These are phyloP conservation scores for Papiliotrema terrestris DNA, from an alignment of 1,284 basidiomycete genomes.

Conservation along the genomic window DNA sequence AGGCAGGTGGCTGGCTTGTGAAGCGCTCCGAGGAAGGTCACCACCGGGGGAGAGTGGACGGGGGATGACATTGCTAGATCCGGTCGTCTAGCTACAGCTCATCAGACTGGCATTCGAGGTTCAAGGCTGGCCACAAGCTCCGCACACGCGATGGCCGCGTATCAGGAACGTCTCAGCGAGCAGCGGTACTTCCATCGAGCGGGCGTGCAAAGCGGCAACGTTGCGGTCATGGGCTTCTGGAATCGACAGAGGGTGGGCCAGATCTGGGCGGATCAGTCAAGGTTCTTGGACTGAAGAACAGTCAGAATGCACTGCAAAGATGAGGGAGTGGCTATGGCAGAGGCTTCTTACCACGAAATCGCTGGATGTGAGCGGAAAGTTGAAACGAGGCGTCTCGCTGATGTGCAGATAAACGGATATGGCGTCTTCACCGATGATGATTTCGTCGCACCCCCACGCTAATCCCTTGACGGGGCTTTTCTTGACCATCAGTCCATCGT, in stretches of 20 bases:
- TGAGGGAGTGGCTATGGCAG: slow-evolving; percentile 1
- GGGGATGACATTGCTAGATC: slow-evolving; percentile 22
- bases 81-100: no score
- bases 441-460: slow-evolving; percentile 5
- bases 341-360: not conserved
- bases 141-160: slow-evolving; percentile 3
- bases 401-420: slow-evolving; percentile 5
- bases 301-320: not conserved
- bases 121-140: slow-evolving; percentile 3
- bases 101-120: no score
- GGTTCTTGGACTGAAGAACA: not conserved
- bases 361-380: slow-evolving; percentile 6
- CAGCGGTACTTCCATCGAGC: slow-evolving; percentile 5
- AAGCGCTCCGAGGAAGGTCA: slow-evolving; percentile 44
- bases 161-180: slow-evolving; percentile 3
- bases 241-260: not conserved
- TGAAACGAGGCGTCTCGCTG: no score
- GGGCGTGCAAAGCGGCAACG: slow-evolving; percentile 11
- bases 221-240: slow-evolving; percentile 12
- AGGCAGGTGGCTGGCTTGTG: slow-evolving; percentile 51
- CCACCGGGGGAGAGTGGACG: slow-evolving; percentile 33
- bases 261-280: not conserved
- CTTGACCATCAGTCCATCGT: not conserved
- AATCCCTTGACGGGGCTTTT: slow-evolving; percentile 1
- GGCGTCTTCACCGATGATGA: slow-evolving; percentile 11